Percentiles rank a stretch among this genome's conserved stretches.
phyloP scores from a whole-genome alignment of 208 protist species.

The Acanthamoeba rhysodes region DNA sequence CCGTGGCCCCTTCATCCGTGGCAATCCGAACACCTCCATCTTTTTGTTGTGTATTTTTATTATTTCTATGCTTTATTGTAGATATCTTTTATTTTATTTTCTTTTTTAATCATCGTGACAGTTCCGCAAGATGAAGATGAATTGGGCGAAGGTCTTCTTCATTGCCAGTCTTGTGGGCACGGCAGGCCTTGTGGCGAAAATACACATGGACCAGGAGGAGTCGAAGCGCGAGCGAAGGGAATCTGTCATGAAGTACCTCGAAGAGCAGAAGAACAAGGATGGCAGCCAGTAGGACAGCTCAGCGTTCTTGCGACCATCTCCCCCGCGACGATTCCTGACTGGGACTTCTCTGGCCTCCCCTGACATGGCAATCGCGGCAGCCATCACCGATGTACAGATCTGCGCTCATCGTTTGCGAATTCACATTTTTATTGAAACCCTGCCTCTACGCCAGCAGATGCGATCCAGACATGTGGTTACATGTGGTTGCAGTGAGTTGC shows the following conservation, averaged over 20 bases:
- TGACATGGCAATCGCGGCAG: too few species aligned
- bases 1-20: slow-evolving; percentile 1
- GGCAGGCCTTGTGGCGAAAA: slow-evolving; percentile 17
- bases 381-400: too few species aligned
- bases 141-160: slow-evolving; percentile 53
- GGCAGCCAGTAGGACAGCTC: background rate
- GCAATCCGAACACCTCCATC: slow-evolving; percentile 66
- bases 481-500: too few species aligned
- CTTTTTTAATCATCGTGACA: background rate
- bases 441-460: too few species aligned
- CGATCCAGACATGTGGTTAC: too few species aligned
- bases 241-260: slow-evolving; percentile 42
- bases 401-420: too few species aligned
- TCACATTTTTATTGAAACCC: too few species aligned
- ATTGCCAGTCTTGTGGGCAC: slow-evolving; percentile 12
- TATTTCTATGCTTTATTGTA: background rate
- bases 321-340: too few species aligned
- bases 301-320: too few species aligned
- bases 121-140: too few species aligned
- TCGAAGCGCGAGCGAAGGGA: slow-evolving; percentile 55
- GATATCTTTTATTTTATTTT: slow-evolving; percentile 1
- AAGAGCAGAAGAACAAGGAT: slow-evolving; percentile 19
- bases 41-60: background rate
- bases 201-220: slow-evolving; percentile 58
- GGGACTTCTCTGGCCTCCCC: too few species aligned